Evolutionary conservation across 2,329 filamentous ascomycete genomes (phyloP).

Genomic region (Microcyclospora tardicrescens): DNA sequence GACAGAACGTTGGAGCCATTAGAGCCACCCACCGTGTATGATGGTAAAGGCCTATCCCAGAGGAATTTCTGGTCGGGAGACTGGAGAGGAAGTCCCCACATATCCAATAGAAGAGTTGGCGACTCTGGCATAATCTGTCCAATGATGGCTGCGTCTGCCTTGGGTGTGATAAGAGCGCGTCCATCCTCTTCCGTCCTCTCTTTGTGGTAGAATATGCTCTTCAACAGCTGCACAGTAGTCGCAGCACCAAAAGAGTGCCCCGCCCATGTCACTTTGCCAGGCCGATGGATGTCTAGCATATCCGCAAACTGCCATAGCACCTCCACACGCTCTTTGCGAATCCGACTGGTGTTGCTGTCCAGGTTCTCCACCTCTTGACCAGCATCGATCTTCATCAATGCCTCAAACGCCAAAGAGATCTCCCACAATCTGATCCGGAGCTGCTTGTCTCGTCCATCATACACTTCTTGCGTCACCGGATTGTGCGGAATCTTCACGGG

Average conservation of each 20-base stretch:
- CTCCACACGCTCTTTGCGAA: slow-evolving; percentile 25
- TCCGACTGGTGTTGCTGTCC: slow-evolving; percentile 27
- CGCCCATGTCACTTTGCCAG: slow-evolving; percentile 60
- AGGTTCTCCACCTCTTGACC: slow-evolving; percentile 37
- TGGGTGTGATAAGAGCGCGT: slow-evolving; percentile 49
- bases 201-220: slow-evolving; percentile 57
- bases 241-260: slow-evolving; percentile 75
- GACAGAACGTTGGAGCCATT: slow-evolving; percentile 49
- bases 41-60: slow-evolving; percentile 59
- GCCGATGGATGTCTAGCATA: slow-evolving; percentile 54
- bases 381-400: slow-evolving; percentile 52
- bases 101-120: slow-evolving; percentile 59
- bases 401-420: slow-evolving; percentile 56
- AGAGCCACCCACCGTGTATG: slow-evolving; percentile 42
- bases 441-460: slow-evolving; percentile 55
- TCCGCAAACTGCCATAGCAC: slow-evolving; percentile 47
- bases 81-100: slow-evolving; percentile 65
- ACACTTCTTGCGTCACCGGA: slow-evolving; percentile 47
- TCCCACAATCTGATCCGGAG: slow-evolving; percentile 69
- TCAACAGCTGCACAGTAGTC: slow-evolving; percentile 62
- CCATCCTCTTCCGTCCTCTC: slow-evolving; percentile 28
- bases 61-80: slow-evolving; percentile 50
- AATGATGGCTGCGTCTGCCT: slow-evolving; percentile 41
- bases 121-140: slow-evolving; percentile 56
- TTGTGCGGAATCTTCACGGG: slow-evolving; percentile 45